Conservation (phyloP, 768 basidiomycete species). For the Leucosporidium yakuticum region DNA sequence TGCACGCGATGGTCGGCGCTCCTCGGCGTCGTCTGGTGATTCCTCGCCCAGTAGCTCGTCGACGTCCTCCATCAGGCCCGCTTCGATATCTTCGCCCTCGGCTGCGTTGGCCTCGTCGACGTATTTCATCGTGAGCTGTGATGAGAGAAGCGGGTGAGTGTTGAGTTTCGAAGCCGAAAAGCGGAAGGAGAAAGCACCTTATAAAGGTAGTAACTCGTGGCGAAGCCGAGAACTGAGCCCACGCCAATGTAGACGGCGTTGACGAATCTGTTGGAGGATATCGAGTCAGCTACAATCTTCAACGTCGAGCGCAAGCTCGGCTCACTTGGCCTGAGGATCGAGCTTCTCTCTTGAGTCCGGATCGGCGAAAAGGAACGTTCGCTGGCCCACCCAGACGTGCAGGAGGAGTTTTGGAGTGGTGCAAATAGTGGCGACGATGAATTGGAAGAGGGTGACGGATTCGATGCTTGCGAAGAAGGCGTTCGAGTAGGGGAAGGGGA, state of each 20-base stretch:
- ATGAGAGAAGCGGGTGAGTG: not conserved
- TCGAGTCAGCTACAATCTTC: not conserved
- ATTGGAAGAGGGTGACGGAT: slow-evolving; percentile 68
- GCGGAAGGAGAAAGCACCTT: not conserved
- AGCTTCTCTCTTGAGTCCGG: slow-evolving; percentile 65
- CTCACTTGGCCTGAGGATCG: slow-evolving; percentile 64
- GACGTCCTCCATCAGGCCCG: slow-evolving; percentile 57
- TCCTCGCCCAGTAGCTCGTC: slow-evolving; percentile 46
- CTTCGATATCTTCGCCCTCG: slow-evolving; percentile 55
- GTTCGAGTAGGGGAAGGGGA: slow-evolving; percentile 85
- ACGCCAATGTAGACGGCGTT: slow-evolving; percentile 58
- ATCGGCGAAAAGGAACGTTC: slow-evolving; percentile 61
- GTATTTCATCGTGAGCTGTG: slow-evolving; percentile 29
- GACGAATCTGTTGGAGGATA: not conserved
- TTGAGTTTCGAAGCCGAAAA: not conserved
- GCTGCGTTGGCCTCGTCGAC: slow-evolving; percentile 22
- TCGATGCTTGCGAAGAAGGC: slow-evolving; percentile 62
- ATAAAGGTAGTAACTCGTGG: slow-evolving; percentile 58
- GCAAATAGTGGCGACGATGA: slow-evolving; percentile 61
- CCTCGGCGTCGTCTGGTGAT: not conserved
- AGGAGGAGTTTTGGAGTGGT: slow-evolving; percentile 53
- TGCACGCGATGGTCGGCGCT: not conserved
- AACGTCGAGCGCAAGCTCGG: slow-evolving; percentile 49
- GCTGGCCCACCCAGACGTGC: slow-evolving; percentile 71
- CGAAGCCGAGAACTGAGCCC: slow-evolving; percentile 56